Evolutionary conservation across 768 basidiomycete species (phyloP).

Genomic region (Tricholoma matsutake): DNA sequence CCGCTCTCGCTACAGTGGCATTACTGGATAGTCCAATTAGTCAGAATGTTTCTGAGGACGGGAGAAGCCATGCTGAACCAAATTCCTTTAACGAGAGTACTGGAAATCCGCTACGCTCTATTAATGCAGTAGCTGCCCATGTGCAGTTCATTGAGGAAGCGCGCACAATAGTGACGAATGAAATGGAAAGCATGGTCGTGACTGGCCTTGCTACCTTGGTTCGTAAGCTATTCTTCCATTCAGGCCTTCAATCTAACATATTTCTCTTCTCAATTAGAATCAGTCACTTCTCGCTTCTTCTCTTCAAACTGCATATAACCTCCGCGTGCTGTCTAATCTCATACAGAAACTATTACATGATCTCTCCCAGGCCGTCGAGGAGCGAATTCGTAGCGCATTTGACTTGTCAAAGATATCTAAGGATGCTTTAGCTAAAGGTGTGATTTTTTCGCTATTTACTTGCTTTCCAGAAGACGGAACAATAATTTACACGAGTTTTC

Average conservation of each 20-base stretch:
- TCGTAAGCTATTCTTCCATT: constrained; percentile 22
- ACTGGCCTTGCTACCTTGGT: constrained; percentile 77
- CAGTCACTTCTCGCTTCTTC: constrained; percentile 90
- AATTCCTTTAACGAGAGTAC: constrained; percentile 11
- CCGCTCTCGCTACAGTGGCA: constrained; percentile 34
- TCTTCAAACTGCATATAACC: constrained; percentile 93
- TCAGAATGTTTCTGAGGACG: background rate
- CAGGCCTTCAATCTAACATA: background rate
- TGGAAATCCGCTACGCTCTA: constrained; percentile 49
- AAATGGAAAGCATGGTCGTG: constrained; percentile 92
- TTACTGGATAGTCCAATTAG: constrained; percentile 43
- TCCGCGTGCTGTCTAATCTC: constrained; percentile 78
- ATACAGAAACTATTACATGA: constrained; percentile 78
- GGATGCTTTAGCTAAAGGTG: constrained; percentile 81
- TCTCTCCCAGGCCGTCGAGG: constrained; percentile 79
- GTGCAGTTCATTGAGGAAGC: constrained; percentile 71
- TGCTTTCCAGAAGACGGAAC: background rate
- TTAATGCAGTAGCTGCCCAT: constrained; percentile 69
- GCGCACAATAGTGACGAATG: constrained; percentile 63
- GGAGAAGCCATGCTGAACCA: constrained; percentile 9
- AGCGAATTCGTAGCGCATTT: constrained; percentile 77
- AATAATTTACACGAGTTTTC: background rate
- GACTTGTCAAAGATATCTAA: constrained; percentile 85
- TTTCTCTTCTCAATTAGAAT: constrained; percentile 49
- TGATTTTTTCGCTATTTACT: background rate